Base-by-base conservation (phyloP, 2,329 filamentous ascomycete genomes). In the Colletotrichum sp. region DNA sequence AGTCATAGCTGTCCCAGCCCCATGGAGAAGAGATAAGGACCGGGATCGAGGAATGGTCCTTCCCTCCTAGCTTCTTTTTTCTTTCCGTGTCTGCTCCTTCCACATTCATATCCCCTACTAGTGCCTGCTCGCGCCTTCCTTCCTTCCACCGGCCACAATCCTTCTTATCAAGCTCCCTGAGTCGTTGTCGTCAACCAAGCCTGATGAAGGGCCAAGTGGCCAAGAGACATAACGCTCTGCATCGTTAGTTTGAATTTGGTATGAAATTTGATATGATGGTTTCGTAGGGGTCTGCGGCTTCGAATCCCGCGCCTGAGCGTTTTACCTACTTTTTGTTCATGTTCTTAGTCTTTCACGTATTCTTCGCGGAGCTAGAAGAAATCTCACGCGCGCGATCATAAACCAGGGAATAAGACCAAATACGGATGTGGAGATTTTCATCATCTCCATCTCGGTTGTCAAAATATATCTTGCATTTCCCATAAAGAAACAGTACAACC, bases 401-500 rank as follows among this genome's bases (percentile, higher is more conserved):
- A 34, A 12, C 33, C 33, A 34, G 12, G 11, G 36, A 43, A 43
- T 18, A 18, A 11, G 16, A 11, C 18, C 38, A 1, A 3, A 11
- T 11, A 47, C 13, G 1, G n/a, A 0, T 13, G 43, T 47, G 43
- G n/a, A 8, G 21, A 12, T 0, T 2, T 47, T 21, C 11, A 47
- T 47, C 3, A 13, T 47, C 43, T 47, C n/a, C 11, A 47, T 18
- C 38, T 47, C 38, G n/a, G 38, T 1, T 5, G 18, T n/a, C n/a
- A 12, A 6, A 21, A 12, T 12, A 11, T 4, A 4, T 7, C n/a
- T 0, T n/a, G 38, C 38, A 9, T 47, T 47, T 47, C n/a, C 43
- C 6, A 21, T 21, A 47, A 66, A 24, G 13, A 34, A 55, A 66
- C 3, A 36, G 6, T 4, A 13, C 16, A 21, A 18, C 24, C 31